These are phyloP conservation scores for Diaporthe eres DNA, from an alignment of 2,329 filamentous ascomycete genomes.

Conservation along the genomic window DNA sequence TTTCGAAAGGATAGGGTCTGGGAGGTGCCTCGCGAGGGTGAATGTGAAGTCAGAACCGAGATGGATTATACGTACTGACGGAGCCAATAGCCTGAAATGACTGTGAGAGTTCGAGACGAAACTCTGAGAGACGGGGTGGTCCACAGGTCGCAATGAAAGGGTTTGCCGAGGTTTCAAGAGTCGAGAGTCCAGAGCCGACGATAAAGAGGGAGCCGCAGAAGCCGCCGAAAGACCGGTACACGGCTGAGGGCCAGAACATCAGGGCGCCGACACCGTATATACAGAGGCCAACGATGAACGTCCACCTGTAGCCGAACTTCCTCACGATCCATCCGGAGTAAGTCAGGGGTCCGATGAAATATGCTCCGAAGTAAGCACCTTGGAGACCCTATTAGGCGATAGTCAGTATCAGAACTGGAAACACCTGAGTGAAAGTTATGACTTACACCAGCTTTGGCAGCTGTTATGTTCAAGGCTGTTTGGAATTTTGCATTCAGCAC, in stretches of 20 bases:
- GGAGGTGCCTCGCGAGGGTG: background rate
- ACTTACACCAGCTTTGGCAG: conserved; percentile 43
- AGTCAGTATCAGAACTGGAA: conserved; percentile 5
- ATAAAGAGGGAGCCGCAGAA: conserved; percentile 80
- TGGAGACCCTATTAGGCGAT: conserved; percentile 40
- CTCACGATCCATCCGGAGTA: conserved; percentile 74
- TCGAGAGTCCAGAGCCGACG: conserved; percentile 78
- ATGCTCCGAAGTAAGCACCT: conserved; percentile 53
- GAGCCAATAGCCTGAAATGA: conserved; percentile 81
- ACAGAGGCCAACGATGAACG: conserved; percentile 74
- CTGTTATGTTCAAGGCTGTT: conserved; percentile 43
- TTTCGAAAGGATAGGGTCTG: background rate
- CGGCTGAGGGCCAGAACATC: conserved; percentile 67
- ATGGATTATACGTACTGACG: conserved; percentile 54
- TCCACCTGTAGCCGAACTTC: conserved; percentile 72
- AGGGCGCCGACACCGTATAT: conserved; percentile 73
- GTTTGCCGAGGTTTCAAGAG: conserved; percentile 82
- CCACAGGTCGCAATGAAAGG: conserved; percentile 71
- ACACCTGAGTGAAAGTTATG: background rate
- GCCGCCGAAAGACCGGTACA: conserved; percentile 76
- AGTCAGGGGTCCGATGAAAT: conserved; percentile 77
- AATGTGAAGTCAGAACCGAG: background rate
- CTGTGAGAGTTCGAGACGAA: conserved; percentile 81
- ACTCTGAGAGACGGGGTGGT: conserved; percentile 77
- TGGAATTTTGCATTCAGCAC: conserved; percentile 57